Evolutionary conservation across 805 yeast genomes (phyloP), one percentile per base, ranked within the genome.

Genomic region (Teunomyces kruisii): DNA sequence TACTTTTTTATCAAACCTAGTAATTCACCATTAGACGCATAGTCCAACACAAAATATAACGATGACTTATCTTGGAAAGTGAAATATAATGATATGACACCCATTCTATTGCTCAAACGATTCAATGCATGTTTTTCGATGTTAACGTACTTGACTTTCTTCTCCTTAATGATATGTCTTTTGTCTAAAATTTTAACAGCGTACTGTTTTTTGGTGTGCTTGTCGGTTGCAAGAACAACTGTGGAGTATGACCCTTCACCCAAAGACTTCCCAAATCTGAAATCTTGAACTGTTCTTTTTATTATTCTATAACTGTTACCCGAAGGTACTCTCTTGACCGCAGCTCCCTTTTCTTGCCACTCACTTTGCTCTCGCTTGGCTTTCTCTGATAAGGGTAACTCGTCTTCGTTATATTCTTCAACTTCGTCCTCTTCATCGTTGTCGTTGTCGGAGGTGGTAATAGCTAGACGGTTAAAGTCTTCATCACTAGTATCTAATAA

Each of bases 101-200:
- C 89, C 53, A 74, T 65, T 39, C 85, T 63, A 45, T 74, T 64
- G 40, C 81, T 83, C 47, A 87, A 70, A 46, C 90, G 69, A 57
- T 86, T 86, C 53, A 87, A 71, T 0, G 96, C 86, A 58, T 84
- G 84, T 57, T 87, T 87, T 58, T 87, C 96, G 44, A 87, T 84
- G 58, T 85, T 86, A 40, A 87, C 95, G 60, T 87, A 87, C 58
- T 87, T 86, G 27, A 86, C 94, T 57, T 87, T 87, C 62, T 86
- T 87, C 58, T 87, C 95, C 52, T 80, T 82, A 44, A 87, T 86
- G 40, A 87, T 80, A 58, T 87, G 92, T 45, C 85, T 75, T 59
- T 87, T 87, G 60, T 84, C 89, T 45, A 87, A 66, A 3, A 86
- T 79, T 59, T 87, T 87, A 9, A 87, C 84, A 1, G 96, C 96